Evolutionary conservation across 192 early-diverging fungal species (phyloP).

Genomic region (Coemansia sp.): DNA sequence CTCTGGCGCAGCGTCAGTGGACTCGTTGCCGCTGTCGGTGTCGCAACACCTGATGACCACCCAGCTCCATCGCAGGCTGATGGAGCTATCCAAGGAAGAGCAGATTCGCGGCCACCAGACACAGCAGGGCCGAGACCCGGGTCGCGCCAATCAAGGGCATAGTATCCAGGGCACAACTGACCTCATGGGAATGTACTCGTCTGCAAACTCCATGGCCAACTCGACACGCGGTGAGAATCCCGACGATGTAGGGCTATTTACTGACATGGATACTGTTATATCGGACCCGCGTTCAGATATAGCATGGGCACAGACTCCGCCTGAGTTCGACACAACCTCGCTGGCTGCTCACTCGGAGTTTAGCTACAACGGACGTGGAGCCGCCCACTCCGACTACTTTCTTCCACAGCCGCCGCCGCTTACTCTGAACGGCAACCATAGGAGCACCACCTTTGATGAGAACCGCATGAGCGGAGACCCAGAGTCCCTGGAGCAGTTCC

Average conservation of each 20-base stretch:
- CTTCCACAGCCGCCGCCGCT: not conserved
- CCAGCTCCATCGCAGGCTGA: constrained; percentile 44
- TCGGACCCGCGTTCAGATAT: not conserved
- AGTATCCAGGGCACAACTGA: not conserved
- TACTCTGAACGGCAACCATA: constrained; percentile 14
- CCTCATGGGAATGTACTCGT: not conserved
- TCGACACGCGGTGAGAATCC: not conserved
- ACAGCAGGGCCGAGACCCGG: not conserved
- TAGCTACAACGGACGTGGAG: not conserved
- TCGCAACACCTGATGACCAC: constrained; percentile 43
- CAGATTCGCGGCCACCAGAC: constrained; percentile 1
- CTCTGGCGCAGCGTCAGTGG: constrained; percentile 32
- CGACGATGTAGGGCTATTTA: not conserved
- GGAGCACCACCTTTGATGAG: constrained; percentile 39
- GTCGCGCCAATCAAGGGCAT: not conserved
- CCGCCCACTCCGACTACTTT: constrained; percentile 1
- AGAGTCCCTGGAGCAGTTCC: constrained; percentile 35
- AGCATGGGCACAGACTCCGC: constrained; percentile 7
- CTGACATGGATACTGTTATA: not conserved
- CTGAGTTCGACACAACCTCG: not conserved
- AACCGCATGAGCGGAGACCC: constrained; percentile 31
- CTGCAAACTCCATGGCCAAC: not conserved
- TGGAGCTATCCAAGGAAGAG: constrained; percentile 34
- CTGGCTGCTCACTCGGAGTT: not conserved
- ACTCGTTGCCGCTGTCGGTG: constrained; percentile 23